Evolutionary conservation across 2,329 filamentous ascomycete species (phyloP).

Genomic region (Akanthomyces lecanii): DNA sequence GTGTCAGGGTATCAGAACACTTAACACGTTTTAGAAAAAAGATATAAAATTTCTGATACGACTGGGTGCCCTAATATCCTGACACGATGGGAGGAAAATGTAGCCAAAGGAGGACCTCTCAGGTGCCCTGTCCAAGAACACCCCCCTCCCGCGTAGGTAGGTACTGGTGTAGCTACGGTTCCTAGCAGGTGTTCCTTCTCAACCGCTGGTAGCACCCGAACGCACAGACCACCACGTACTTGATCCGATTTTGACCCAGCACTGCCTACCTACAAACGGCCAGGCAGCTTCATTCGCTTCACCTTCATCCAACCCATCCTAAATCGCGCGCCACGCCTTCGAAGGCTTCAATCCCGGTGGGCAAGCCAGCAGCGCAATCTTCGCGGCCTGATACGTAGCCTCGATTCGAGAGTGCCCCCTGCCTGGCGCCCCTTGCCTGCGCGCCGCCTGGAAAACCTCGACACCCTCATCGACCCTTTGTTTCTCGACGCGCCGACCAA

Average conservation of each 20-base stretch:
- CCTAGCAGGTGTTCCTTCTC: not conserved
- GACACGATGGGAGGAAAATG: no score
- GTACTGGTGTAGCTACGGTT: no score
- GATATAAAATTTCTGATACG: no score
- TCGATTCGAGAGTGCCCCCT: not conserved
- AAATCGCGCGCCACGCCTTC: slow-evolving; percentile 17
- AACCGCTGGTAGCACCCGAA: not conserved
- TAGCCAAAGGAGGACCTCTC: no score
- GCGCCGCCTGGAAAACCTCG: not conserved
- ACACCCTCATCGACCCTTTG: not conserved
- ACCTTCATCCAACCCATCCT: slow-evolving; percentile 12
- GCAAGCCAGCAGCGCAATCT: slow-evolving; percentile 20
- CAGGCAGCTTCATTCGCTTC: slow-evolving; percentile 13
- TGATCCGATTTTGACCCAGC: slow-evolving; percentile 11
- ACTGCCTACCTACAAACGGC: not conserved
- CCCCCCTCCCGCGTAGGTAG: no score
- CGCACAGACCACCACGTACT: slow-evolving; percentile 19
- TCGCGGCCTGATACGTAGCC: slow-evolving; percentile 16
- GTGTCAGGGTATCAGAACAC: no score
- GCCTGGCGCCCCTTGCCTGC: slow-evolving; percentile 5
- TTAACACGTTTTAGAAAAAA: no score
- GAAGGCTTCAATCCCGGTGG: slow-evolving; percentile 13
- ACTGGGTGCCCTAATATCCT: no score
- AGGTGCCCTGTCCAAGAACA: no score
- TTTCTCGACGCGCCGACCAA: slow-evolving; percentile 14